Percentiles rank a stretch among this genome's conserved stretches.
Evolutionary conservation across 352 stramenopile species (phyloP).

Genomic region (Pythium sp.): DNA sequence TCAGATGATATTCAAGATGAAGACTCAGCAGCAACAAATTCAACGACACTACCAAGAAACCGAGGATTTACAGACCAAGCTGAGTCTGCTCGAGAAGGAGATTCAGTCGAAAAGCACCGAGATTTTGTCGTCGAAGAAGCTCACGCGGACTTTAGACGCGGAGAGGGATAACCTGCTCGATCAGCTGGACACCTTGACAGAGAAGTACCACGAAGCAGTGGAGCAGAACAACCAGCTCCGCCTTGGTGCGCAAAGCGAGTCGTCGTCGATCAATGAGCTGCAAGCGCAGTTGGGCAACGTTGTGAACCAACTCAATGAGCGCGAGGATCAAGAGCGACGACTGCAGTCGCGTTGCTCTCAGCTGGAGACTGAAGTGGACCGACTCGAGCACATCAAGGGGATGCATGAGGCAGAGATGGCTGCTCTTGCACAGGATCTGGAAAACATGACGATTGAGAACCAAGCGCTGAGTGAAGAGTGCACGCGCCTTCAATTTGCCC

Average conservation of each 20-base stretch:
- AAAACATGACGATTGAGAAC: constrained; percentile 89
- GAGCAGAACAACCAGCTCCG: constrained; percentile 46
- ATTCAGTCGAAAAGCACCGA: constrained; percentile 38
- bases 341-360: constrained; percentile 37
- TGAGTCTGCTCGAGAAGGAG: constrained; percentile 46
- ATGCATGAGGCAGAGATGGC: constrained; percentile 63
- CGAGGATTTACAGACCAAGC: constrained; percentile 48
- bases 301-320: constrained; percentile 55
- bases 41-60: constrained; percentile 55
- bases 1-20: constrained; percentile 73
- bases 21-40: constrained; percentile 66
- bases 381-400: constrained; percentile 54
- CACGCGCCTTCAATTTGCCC: constrained; percentile 48
- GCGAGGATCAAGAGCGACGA: constrained; percentile 44
- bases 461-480: constrained; percentile 84
- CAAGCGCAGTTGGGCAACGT: constrained; percentile 58
- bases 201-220: constrained; percentile 63
- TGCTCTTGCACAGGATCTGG: constrained; percentile 71
- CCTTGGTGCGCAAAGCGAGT: constrained; percentile 32
- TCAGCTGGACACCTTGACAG: constrained; percentile 65
- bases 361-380: constrained; percentile 55
- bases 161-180: constrained; percentile 77
- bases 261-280: constrained; percentile 32
- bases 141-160: constrained; percentile 58
- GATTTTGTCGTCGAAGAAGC: constrained; percentile 61